Evolutionary conservation across 2,329 filamentous ascomycete genomes (phyloP), one percentile per base, ranked within the genome.

Genomic region (Nakataea oryzae): DNA sequence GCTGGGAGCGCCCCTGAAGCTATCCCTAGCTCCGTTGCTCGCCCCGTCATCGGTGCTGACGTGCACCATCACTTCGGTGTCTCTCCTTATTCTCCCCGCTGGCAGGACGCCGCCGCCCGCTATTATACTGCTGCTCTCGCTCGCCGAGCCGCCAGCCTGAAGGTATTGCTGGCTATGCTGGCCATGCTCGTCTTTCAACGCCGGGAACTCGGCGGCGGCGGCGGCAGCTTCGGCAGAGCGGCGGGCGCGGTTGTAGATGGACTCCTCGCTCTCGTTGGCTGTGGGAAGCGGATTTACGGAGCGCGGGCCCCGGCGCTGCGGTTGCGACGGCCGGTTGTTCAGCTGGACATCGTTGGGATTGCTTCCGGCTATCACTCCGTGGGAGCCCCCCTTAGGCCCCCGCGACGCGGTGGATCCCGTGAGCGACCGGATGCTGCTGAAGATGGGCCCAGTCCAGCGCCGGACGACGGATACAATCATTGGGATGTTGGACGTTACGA

Each of bases 401-500:
- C 41, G 41, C 11, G 41, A 50, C 21, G 41, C 41, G 17, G 17
- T n/a, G 26, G 54, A 27, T 21, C 26, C 26, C 26, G 24, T 56
- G 11, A 27, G 13, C 11, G 50, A 30, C 28, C 47, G 17, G 50
- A 61, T 61, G 17, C 50, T 30, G 47, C 50, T 54, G 21, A 55
- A 13, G 50, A 14, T 54, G 28, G 50, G 30, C 12, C 24, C 27
- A n/a, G 54, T 27, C 47, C 27, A 61, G 54, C 34, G 67, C 64
- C 58, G 65, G 41, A 64, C 1, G 21, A 67, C 63, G 28, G 66
- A 65, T 60, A 66, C 63, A 34, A 68, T 63, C 64, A 68, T 68
- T 60, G 65, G 66, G 54, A 61, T 61, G 57, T 68, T 68, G 57
- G 67, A 66, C 6, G 66, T 68, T 27, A 69, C 62, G 58, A 69